Evolutionary conservation across 768 basidiomycete species (phyloP).

Genomic region (Panaeolus cyanescens): DNA sequence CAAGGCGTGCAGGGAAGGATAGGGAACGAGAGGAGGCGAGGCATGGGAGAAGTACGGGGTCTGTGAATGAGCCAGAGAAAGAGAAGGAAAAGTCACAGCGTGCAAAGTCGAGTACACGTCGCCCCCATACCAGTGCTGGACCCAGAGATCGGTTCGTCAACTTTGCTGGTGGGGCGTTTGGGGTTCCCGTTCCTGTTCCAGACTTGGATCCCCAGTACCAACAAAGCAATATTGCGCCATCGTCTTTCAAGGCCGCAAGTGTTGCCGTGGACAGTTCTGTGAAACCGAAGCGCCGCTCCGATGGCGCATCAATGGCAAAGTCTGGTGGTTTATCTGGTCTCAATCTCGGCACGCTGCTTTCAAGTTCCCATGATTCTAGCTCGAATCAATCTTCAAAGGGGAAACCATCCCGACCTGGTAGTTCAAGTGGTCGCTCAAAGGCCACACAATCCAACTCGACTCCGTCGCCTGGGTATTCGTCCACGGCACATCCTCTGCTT

Average conservation of each 20-base stretch:
- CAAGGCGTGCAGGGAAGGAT: conserved; percentile 44
- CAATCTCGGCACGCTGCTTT: background rate
- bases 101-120: conserved; percentile 35
- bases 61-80: conserved; percentile 1
- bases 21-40: conserved; percentile 18
- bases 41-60: background rate
- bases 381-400: background rate
- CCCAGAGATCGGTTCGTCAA: conserved; percentile 55
- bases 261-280: background rate
- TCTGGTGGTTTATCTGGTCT: background rate
- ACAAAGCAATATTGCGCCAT: background rate
- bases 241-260: background rate
- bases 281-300: background rate
- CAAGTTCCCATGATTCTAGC: background rate
- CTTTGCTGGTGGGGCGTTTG: conserved; percentile 27
- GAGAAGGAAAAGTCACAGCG: background rate
- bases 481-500: background rate
- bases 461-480: background rate
- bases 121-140: conserved; percentile 79
- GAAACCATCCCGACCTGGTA: background rate
- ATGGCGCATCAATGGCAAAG: background rate
- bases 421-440: background rate
- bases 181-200: conserved; percentile 6
- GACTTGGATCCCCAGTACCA: background rate
- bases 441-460: background rate